Conservation (phyloP, 495 filamentous ascomycete species). For the Aspergillus saccharolyticus region DNA sequence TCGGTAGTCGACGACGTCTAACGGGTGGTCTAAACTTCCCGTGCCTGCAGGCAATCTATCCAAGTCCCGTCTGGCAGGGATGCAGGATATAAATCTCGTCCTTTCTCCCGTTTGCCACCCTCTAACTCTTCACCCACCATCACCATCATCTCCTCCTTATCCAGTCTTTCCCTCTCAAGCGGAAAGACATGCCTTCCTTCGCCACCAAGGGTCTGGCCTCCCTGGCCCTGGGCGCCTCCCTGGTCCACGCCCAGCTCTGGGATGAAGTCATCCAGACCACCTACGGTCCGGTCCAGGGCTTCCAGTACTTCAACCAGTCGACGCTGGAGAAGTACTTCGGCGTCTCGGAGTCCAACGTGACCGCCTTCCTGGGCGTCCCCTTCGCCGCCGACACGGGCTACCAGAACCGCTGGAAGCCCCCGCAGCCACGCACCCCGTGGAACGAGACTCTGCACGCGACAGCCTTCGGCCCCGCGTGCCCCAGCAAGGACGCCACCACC, state of each 20-base stretch:
- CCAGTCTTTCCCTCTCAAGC: not conserved
- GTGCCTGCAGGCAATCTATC: not conserved
- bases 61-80: not conserved
- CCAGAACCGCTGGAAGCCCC: conserved; percentile 28
- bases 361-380: conserved; percentile 23
- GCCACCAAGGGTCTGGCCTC: conserved; percentile 1
- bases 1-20: not conserved
- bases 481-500: conserved; percentile 8
- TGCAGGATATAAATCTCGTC: not conserved
- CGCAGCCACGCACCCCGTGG: conserved; percentile 24
- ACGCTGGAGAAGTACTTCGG: conserved; percentile 27
- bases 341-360: conserved; percentile 48
- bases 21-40: not conserved
- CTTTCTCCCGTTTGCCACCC: not conserved
- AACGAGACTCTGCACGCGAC: conserved; percentile 23
- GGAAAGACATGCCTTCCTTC: not conserved
- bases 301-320: conserved; percentile 27
- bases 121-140: not conserved
- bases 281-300: conserved; percentile 26
- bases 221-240: not conserved
- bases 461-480: conserved; percentile 22
- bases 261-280: conserved; percentile 19
- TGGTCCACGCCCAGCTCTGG: conserved; percentile 4
- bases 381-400: conserved; percentile 27
- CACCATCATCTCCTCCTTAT: not conserved